phyloP scores from a whole-genome alignment of 345 rosid species.

The Euphorbia peplus region DNA sequence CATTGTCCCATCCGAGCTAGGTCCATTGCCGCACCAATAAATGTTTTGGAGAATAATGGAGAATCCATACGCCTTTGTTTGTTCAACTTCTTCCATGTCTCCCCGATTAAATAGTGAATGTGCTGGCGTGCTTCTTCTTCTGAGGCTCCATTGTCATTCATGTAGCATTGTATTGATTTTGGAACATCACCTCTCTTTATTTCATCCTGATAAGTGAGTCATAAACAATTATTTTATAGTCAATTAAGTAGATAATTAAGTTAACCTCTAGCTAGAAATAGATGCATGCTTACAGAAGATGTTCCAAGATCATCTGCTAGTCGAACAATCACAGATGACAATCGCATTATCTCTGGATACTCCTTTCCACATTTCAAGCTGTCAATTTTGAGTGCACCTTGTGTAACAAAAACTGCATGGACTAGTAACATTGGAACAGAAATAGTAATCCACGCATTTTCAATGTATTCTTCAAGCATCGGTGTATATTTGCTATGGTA shows the following conservation, averaged over 20 bases:
- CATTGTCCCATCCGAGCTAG: conserved; percentile 3
- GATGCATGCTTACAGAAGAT: conserved; percentile 12
- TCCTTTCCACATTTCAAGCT: background rate
- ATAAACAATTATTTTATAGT: too few species aligned
- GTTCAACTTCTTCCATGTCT: conserved; percentile 28
- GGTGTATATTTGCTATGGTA: conserved; percentile 12
- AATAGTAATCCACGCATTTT: conserved; percentile 16
- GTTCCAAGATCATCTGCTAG: conserved; percentile 19
- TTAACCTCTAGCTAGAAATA: too few species aligned
- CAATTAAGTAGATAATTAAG: too few species aligned
- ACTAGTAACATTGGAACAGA: conserved; percentile 8
- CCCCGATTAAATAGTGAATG: conserved; percentile 2
- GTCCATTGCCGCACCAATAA: background rate
- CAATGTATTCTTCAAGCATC: conserved; percentile 18
- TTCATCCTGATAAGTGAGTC: conserved; percentile 8
- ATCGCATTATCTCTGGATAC: background rate
- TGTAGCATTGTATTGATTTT: conserved; percentile 24
- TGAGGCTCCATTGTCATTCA: conserved; percentile 22
- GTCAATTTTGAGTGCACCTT: background rate
- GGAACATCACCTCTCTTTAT: conserved; percentile 27
- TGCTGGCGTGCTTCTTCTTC: conserved; percentile 19
- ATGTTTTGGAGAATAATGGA: background rate
- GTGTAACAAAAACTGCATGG: background rate
- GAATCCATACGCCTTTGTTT: background rate
- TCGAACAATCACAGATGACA: background rate